Percentiles rank a stretch among this genome's conserved stretches.
phyloP scores from a whole-genome alignment of 2,329 filamentous ascomycete genomes.

The Ceratocystis albifundus region DNA sequence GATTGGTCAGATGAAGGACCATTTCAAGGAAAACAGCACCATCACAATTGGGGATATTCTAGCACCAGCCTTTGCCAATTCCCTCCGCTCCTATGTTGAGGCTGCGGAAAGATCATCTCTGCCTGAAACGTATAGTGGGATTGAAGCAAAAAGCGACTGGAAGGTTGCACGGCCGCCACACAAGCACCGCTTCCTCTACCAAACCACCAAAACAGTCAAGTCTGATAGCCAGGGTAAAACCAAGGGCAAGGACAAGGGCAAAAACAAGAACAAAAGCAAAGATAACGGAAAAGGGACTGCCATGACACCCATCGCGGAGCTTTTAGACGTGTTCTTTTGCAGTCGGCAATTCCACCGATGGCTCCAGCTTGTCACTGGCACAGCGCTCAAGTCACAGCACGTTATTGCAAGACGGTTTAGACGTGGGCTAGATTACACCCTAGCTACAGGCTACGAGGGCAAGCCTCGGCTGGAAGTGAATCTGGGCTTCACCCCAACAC shows the following conservation, averaged over 20 bases:
- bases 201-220: constrained; percentile 36
- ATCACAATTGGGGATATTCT: constrained; percentile 73
- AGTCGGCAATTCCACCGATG: constrained; percentile 80
- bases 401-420: constrained; percentile 80
- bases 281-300: constrained; percentile 15
- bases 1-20: constrained; percentile 65
- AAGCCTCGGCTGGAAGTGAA: constrained; percentile 77
- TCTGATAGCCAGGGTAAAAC: constrained; percentile 30
- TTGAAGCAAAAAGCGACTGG: constrained; percentile 53
- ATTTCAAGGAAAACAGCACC: constrained; percentile 72
- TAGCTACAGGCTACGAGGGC: constrained; percentile 73
- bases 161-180: constrained; percentile 77
- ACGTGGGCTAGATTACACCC: constrained; percentile 76
- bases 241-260: constrained; percentile 18
- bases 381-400: constrained; percentile 60
- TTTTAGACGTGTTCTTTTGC: constrained; percentile 72
- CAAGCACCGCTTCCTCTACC: constrained; percentile 87
- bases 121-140: constrained; percentile 40
- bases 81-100: constrained; percentile 60
- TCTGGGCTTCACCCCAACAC: constrained; percentile 71
- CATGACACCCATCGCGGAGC: constrained; percentile 54
- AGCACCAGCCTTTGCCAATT: constrained; percentile 61
- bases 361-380: constrained; percentile 71
- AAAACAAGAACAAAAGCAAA: constrained; percentile 15
- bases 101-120: constrained; percentile 45